Evolutionary conservation across 192 early-diverging fungal genomes (phyloP).

Genomic region (Entomortierella parvispora): DNA sequence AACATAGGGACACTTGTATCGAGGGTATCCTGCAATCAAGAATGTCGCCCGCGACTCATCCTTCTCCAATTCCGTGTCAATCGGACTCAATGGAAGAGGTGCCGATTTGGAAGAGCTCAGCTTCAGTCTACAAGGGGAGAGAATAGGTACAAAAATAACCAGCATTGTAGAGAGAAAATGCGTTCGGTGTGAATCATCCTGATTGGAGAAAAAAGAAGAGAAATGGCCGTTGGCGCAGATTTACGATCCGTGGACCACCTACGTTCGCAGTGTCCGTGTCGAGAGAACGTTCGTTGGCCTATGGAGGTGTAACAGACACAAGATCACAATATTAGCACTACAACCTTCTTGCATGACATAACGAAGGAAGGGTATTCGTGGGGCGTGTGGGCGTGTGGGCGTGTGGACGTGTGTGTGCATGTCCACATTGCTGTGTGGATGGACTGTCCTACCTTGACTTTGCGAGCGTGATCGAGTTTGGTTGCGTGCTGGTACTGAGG

Average conservation of each 20-base stretch:
- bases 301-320: neutral
- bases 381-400: too few species aligned
- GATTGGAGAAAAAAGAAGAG: neutral
- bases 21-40: constrained; percentile 73
- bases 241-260: neutral
- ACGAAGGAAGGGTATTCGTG: too few species aligned
- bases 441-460: constrained; percentile 55
- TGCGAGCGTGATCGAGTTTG: constrained; percentile 57
- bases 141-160: neutral
- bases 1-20: constrained; percentile 78
- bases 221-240: too few species aligned
- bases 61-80: constrained; percentile 53
- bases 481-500: constrained; percentile 22
- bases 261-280: constrained; percentile 40
- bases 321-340: neutral
- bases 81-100: constrained; percentile 45
- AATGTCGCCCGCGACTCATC: constrained; percentile 67
- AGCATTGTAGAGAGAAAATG: neutral
- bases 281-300: constrained; percentile 44
- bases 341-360: neutral
- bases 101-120: constrained; percentile 15
- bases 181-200: too few species aligned
- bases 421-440: too few species aligned
- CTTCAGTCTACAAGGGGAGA: constrained; percentile 17
- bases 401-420: too few species aligned